phyloP scores from a whole-genome alignment of 257 asterid genomes.

The Plantago major region DNA sequence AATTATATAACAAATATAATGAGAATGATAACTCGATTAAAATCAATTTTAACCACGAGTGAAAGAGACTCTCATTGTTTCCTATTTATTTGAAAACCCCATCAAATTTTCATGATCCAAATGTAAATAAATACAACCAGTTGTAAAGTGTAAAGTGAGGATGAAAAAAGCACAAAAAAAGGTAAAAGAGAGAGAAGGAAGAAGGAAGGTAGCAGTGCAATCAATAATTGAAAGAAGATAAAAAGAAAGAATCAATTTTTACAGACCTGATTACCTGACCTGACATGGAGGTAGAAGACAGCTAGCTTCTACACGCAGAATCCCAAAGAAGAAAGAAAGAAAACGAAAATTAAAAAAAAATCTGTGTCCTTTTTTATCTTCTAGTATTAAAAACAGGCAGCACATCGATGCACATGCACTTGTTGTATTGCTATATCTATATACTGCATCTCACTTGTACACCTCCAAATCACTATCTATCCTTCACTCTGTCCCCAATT shows the following conservation, averaged over 20 bases:
- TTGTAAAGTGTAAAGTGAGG: not conserved
- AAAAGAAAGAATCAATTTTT: too few relatives aligned
- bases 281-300: too few relatives aligned
- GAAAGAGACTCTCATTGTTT: too few relatives aligned
- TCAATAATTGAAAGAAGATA: not conserved
- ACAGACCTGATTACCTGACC: not conserved
- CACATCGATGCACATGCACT: conserved; percentile 1
- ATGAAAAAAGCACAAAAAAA: not conserved
- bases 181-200: not conserved
- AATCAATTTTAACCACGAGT: too few relatives aligned
- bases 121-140: not conserved
- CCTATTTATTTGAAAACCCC: too few relatives aligned
- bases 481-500: too few relatives aligned
- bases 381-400: not conserved
- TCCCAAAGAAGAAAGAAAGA: not conserved
- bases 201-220: conserved; percentile 13
- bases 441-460: too few relatives aligned
- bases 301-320: conserved; percentile 1
- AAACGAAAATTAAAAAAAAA: not conserved
- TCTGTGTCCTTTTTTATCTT: too few relatives aligned
- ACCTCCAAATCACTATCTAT: too few relatives aligned
- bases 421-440: too few relatives aligned
- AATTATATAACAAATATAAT: too few relatives aligned
- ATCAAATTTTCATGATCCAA: not conserved
- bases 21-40: too few relatives aligned